These are phyloP conservation scores for Pinus taeda DNA, from an alignment of 75 land plant genomes.

Conservation along the genomic window DNA sequence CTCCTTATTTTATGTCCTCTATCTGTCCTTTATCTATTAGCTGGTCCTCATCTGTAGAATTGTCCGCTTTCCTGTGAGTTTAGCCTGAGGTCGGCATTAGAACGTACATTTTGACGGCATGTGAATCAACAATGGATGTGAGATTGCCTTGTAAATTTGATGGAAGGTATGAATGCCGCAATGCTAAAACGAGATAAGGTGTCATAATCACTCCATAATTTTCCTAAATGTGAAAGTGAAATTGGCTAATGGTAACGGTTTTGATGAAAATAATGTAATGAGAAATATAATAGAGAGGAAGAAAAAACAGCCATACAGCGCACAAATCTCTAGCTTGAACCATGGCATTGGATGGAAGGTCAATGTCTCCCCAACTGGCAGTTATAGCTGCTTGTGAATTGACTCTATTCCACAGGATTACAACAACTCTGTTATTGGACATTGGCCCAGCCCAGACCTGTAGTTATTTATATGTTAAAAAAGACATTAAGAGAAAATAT, in stretches of 20 bases:
- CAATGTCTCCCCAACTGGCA: constrained; percentile 58
- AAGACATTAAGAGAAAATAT: too few species aligned
- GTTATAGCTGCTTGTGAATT: constrained; percentile 36
- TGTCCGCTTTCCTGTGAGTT: background rate
- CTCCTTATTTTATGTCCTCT: too few species aligned
- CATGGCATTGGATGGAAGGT: constrained; percentile 31
- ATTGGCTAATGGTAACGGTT: background rate
- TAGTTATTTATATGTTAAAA: too few species aligned
- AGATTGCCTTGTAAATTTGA: constrained; percentile 9
- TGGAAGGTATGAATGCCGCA: too few species aligned
- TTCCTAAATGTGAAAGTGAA: too few species aligned
- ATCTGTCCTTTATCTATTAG: too few species aligned
- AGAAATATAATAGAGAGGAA: too few species aligned
- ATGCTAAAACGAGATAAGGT: too few species aligned
- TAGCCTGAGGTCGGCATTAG: background rate
- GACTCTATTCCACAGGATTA: constrained; percentile 80
- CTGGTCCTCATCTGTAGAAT: too few species aligned
- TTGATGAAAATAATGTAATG: background rate
- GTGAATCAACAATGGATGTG: constrained; percentile 27
- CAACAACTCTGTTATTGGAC: too few species aligned
- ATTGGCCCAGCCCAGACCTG: too few species aligned
- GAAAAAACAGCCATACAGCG: constrained; percentile 42
- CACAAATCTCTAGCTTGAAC: constrained; percentile 76
- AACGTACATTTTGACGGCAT: constrained; percentile 36
- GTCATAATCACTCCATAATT: too few species aligned